Percentiles rank a stretch among this genome's conserved stretches.
phyloP scores from a whole-genome alignment of 768 basidiomycete species.

The Amanita fuliginea region DNA sequence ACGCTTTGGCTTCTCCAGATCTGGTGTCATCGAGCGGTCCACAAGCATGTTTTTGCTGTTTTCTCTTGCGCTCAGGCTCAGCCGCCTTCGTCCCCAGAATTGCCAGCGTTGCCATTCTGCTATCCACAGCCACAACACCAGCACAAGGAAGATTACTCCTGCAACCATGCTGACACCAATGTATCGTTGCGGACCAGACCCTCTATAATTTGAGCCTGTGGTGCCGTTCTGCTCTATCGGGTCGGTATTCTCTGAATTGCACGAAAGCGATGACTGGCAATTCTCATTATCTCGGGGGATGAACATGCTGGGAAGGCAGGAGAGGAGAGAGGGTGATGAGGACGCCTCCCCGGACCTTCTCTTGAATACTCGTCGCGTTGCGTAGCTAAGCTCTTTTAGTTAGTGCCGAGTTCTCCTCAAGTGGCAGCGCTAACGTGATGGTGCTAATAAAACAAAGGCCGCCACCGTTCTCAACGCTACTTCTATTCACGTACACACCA shows the following conservation, averaged over 20 bases:
- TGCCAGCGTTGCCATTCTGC: slow-evolving; percentile 17
- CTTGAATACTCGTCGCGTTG: slow-evolving; percentile 6
- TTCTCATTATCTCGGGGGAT: slow-evolving; percentile 16
- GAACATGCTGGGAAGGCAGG: slow-evolving; percentile 17
- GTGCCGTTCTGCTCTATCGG: slow-evolving; percentile 14
- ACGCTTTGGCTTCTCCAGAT: slow-evolving; percentile 4
- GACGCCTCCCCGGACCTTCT: not conserved
- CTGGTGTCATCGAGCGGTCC: not conserved
- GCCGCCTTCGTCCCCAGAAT: slow-evolving; percentile 5
- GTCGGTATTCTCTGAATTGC: slow-evolving; percentile 14
- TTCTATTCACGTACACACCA: slow-evolving; percentile 10
- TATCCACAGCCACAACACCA: slow-evolving; percentile 26
- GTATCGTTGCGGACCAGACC: slow-evolving; percentile 27
- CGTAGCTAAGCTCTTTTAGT: slow-evolving; percentile 14
- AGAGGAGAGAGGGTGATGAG: slow-evolving; percentile 4
- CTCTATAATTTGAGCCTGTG: slow-evolving; percentile 14
- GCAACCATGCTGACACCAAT: slow-evolving; percentile 34
- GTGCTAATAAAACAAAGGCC: not conserved
- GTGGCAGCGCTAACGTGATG: slow-evolving; percentile 8
- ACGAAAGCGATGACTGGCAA: slow-evolving; percentile 11
- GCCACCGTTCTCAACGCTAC: slow-evolving; percentile 1
- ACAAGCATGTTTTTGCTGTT: slow-evolving; percentile 5
- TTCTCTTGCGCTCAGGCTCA: not conserved
- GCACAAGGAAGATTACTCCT: slow-evolving; percentile 20
- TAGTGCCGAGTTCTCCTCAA: slow-evolving; percentile 21